Conservation (phyloP, 2,329 filamentous ascomycete genomes). For the Pseudogymnoascus destructans region DNA sequence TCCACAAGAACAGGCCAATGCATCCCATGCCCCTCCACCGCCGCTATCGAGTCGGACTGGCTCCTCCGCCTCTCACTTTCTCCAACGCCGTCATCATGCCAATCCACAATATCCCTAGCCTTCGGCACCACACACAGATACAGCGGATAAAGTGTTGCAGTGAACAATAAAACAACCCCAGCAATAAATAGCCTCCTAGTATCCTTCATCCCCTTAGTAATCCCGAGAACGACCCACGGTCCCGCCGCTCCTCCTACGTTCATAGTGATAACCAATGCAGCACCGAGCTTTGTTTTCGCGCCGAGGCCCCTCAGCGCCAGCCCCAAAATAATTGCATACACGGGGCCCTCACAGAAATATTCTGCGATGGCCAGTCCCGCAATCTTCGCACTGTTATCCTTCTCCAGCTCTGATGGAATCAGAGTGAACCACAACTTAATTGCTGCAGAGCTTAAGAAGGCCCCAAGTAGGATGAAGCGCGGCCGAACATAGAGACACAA, state of each 20-base stretch:
- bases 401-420: conserved; percentile 30
- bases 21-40: background rate
- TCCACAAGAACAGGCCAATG: background rate
- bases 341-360: conserved; percentile 65
- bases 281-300: conserved; percentile 61
- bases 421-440: conserved; percentile 29
- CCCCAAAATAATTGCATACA: conserved; percentile 69
- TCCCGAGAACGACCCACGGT: conserved; percentile 21
- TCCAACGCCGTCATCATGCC: background rate
- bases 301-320: conserved; percentile 67
- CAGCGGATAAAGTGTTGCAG: conserved; percentile 19
- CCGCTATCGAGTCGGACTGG: background rate
- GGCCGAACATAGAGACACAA: conserved; percentile 54
- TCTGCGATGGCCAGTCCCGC: conserved; percentile 52
- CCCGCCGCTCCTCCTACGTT: conserved; percentile 20
- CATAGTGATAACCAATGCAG: conserved; percentile 31
- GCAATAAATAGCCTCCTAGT: background rate
- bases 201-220: background rate
- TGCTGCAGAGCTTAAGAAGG: conserved; percentile 43
- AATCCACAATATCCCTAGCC: conserved; percentile 20
- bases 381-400: conserved; percentile 18
- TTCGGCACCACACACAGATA: conserved; percentile 19
- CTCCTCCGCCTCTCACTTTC: background rate
- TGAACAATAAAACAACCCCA: conserved; percentile 20
- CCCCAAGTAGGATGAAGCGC: conserved; percentile 51